Evolutionary conservation across 2,329 filamentous ascomycete species (phyloP).

Genomic region (Incumbomyces delicatus): DNA sequence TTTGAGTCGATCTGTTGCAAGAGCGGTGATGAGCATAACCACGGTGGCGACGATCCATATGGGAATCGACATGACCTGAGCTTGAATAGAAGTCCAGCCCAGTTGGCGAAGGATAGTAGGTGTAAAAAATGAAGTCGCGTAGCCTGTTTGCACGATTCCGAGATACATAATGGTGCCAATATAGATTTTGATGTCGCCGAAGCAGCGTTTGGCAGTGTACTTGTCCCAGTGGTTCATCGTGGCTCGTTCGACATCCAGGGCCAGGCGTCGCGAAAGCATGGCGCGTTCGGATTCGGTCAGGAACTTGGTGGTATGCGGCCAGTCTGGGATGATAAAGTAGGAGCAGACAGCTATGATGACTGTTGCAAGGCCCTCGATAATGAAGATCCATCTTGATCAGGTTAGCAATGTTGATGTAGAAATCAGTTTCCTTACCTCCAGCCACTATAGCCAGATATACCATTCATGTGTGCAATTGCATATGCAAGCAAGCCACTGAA

Average conservation of each 20-base stretch:
- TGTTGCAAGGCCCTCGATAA: conserved; percentile 27
- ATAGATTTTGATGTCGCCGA: conserved; percentile 28
- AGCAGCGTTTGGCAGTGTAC: conserved; percentile 21
- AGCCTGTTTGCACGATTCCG: conserved; percentile 27
- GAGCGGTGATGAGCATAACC: conserved; percentile 23
- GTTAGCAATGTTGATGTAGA: background rate
- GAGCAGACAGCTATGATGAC: conserved; percentile 21
- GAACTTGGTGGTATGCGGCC: conserved; percentile 26
- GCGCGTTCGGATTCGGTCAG: conserved; percentile 24
- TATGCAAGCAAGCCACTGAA: conserved; percentile 42
- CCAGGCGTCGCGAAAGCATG: conserved; percentile 27
- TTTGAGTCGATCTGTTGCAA: conserved; percentile 24
- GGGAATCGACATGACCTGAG: conserved; percentile 30
- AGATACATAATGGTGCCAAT: conserved; percentile 26
- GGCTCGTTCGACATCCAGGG: conserved; percentile 20
- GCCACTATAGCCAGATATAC: conserved; percentile 17
- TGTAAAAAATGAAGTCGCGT: conserved; percentile 26
- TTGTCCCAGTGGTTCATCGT: conserved; percentile 25
- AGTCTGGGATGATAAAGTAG: conserved; percentile 25
- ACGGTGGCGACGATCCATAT: conserved; percentile 26
- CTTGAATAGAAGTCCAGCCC: conserved; percentile 24
- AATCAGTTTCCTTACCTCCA: conserved; percentile 4
- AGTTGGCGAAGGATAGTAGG: conserved; percentile 27
- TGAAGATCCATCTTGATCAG: conserved; percentile 29
- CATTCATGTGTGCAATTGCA: conserved; percentile 44